These are phyloP conservation scores for Gastrodia elata DNA, from an alignment of 106 monocot species.

Conservation along the genomic window DNA sequence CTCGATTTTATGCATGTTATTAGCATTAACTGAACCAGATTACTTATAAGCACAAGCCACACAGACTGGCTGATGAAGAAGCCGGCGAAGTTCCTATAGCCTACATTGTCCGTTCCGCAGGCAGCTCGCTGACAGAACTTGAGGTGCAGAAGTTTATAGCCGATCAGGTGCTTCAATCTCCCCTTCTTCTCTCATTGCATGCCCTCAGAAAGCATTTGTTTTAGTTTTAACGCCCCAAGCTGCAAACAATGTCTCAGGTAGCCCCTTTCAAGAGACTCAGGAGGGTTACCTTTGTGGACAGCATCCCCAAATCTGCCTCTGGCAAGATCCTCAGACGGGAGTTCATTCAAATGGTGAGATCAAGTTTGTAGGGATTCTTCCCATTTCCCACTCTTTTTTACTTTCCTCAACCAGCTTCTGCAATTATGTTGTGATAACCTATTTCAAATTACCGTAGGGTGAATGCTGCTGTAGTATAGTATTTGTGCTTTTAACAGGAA, in stretches of 20 bases:
- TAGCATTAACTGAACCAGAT: neutral
- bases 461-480: no score
- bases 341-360: conserved; percentile 46
- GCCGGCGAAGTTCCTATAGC: conserved; percentile 88
- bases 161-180: conserved; percentile 40
- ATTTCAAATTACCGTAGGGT: no score
- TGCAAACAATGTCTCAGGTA: conserved; percentile 39
- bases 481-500: no score
- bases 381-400: no score
- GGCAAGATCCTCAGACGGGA: conserved; percentile 75
- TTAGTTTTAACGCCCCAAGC: neutral
- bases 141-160: conserved; percentile 68
- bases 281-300: conserved; percentile 64
- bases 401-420: no score
- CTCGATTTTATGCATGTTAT: neutral
- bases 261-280: conserved; percentile 77
- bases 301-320: conserved; percentile 70
- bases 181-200: neutral
- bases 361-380: conserved; percentile 32
- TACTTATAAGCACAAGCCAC: neutral
- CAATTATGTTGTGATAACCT: no score
- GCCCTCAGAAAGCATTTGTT: neutral
- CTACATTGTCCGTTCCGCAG: conserved; percentile 54
- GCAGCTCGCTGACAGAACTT: conserved; percentile 52
- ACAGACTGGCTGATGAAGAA: conserved; percentile 78